Conservation (phyloP, 768 basidiomycete species). For the Trametes punicea region DNA sequence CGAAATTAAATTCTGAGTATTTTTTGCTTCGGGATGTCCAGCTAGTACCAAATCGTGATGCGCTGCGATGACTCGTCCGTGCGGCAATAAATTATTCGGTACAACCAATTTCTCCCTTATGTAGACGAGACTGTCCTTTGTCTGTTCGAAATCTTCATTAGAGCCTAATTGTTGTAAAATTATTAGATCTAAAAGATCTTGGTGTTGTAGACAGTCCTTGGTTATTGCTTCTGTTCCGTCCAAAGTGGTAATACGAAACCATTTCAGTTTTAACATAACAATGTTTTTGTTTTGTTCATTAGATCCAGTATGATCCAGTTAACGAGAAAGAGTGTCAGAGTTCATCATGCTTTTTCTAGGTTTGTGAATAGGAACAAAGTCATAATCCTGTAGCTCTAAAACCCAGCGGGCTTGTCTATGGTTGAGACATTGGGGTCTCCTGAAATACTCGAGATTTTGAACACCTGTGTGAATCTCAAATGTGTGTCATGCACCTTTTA, state of each 20-base stretch:
- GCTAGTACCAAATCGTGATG: conserved; percentile 26
- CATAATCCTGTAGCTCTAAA: conserved; percentile 7
- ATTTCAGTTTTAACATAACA: not conserved
- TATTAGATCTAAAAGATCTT: conserved; percentile 25
- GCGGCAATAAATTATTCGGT: not conserved
- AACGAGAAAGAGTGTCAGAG: conserved; percentile 9
- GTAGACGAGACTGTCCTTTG: conserved; percentile 29
- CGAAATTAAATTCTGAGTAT: conserved; percentile 24
- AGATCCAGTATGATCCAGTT: not conserved
- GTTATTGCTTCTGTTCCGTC: not conserved
- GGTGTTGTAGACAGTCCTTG: conserved; percentile 3
- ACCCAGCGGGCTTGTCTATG: conserved; percentile 34
- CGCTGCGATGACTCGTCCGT: not conserved
- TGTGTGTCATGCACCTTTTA: conserved; percentile 14
- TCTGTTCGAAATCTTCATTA: conserved; percentile 13
- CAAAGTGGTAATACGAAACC: not conserved
- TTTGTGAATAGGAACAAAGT: conserved; percentile 12
- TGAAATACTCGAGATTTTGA: conserved; percentile 32
- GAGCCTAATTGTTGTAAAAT: conserved; percentile 34
- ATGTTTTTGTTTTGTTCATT: not conserved
- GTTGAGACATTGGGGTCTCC: conserved; percentile 24
- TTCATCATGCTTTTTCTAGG: conserved; percentile 2
- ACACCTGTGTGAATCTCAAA: conserved; percentile 30
- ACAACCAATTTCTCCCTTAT: not conserved
- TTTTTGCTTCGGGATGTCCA: conserved; percentile 29